Evolutionary conservation across 495 filamentous ascomycete genomes (phyloP).

Genomic region (Lasiosphaeria ovina): DNA sequence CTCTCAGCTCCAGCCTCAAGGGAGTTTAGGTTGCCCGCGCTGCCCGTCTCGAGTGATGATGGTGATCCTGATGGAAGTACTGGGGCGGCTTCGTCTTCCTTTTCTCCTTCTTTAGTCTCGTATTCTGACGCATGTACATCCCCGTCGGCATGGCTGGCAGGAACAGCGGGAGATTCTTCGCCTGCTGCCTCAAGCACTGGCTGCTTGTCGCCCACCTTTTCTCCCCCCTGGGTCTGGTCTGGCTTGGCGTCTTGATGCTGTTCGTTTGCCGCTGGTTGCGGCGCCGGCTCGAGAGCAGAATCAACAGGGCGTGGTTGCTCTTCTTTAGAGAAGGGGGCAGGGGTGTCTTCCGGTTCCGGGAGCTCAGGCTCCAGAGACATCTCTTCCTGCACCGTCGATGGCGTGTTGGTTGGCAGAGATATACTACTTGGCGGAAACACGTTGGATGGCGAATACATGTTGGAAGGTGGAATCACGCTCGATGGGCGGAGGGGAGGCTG

Average conservation of each 20-base stretch:
- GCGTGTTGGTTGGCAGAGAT: not conserved
- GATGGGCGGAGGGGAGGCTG: conserved; percentile 25
- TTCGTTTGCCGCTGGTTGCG: not conserved
- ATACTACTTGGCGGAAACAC: not conserved
- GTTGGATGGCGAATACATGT: not conserved
- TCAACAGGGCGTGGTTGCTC: not conserved
- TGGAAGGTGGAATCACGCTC: conserved; percentile 27
- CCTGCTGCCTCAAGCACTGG: not conserved
- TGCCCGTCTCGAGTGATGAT: too few species aligned
- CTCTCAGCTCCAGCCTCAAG: too few species aligned
- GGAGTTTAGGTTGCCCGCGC: too few species aligned
- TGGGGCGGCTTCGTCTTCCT: not conserved
- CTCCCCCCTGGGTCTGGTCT: not conserved
- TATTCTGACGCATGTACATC: not conserved
- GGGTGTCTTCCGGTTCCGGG: not conserved
- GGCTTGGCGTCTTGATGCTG: not conserved
- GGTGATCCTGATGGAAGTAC: not conserved
- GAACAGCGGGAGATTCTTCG: not conserved
- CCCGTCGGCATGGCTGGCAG: not conserved
- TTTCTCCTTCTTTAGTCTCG: not conserved
- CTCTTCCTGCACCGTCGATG: not conserved
- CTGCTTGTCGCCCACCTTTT: not conserved
- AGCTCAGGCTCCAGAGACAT: conserved; percentile 1
- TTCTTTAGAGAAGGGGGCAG: not conserved
- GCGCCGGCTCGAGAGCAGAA: not conserved